A percentile compares a stretch with the other conserved stretches of the same genome.
Conservation (phyloP, 75 land plant genomes). For the Pinus tabuliformis region DNA sequence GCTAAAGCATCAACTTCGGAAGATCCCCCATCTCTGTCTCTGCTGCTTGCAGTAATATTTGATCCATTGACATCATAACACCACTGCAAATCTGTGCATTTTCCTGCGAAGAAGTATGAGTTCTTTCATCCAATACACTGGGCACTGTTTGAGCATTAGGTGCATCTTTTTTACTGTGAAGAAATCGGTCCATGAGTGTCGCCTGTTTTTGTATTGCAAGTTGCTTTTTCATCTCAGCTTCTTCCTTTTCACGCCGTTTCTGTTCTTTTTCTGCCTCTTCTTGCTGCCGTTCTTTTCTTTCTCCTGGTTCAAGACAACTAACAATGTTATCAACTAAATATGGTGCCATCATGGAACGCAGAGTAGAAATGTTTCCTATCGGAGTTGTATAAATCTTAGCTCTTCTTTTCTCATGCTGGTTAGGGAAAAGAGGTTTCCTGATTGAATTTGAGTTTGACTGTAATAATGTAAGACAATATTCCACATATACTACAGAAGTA, state of each 20-base stretch:
- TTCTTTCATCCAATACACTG: background rate
- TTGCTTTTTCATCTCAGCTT: conserved; percentile 62
- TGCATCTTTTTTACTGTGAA: conserved; percentile 32
- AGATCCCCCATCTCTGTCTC: conserved; percentile 19
- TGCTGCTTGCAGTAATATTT: conserved; percentile 16
- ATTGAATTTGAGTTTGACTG: background rate
- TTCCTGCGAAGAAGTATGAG: conserved; percentile 10
- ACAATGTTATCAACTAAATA: background rate
- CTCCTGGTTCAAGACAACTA: conserved; percentile 32
- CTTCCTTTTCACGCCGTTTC: conserved; percentile 73
- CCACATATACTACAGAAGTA: too few relatives aligned
- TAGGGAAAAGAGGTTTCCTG: too few relatives aligned
- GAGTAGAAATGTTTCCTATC: background rate
- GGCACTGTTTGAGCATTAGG: conserved; percentile 9
- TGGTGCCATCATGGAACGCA: background rate
- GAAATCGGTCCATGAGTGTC: conserved; percentile 77
- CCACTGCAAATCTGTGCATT: conserved; percentile 24
- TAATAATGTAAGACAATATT: background rate
- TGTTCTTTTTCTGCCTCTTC: conserved; percentile 79
- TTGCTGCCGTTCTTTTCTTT: conserved; percentile 57
- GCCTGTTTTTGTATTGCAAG: conserved; percentile 77
- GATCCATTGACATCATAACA: conserved; percentile 44
- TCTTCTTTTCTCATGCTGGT: too few relatives aligned
- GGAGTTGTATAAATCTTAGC: too few relatives aligned
- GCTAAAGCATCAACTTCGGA: conserved; percentile 20